Percentiles rank a stretch among this genome's conserved stretches.
Conservation (phyloP, 73 alveolate species). For the Diophrys sp. region DNA sequence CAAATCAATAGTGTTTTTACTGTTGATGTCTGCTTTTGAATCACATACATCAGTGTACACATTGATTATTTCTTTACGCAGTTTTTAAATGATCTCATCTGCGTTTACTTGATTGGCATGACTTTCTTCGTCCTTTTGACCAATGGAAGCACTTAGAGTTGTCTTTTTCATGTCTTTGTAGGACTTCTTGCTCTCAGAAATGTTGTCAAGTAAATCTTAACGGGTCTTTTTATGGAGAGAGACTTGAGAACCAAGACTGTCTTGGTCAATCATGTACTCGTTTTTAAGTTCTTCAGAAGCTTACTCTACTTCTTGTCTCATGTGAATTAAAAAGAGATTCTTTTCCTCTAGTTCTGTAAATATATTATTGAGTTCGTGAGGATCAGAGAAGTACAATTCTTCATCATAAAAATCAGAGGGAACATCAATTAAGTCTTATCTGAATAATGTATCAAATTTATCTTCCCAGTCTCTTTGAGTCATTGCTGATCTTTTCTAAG, state of each 20-base stretch:
- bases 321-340: conserved; percentile 71
- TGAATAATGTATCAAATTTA: conserved; percentile 1
- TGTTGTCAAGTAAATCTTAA: not conserved
- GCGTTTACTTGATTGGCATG: conserved; percentile 50
- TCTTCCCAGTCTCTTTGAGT: conserved; percentile 14
- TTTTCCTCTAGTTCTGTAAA: conserved; percentile 73
- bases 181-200: not conserved
- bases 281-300: conserved; percentile 60
- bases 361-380: conserved; percentile 70
- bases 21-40: conserved; percentile 26
- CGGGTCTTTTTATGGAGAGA: not conserved
- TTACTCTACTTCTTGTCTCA: conserved; percentile 71
- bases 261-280: conserved; percentile 26
- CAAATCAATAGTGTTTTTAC: conserved; percentile 29
- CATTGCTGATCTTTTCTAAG: conserved; percentile 8
- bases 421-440: conserved; percentile 1
- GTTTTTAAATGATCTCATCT: conserved; percentile 39
- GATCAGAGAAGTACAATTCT: conserved; percentile 74
- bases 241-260: conserved; percentile 12
- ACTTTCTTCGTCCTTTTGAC: not conserved
- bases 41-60: conserved; percentile 24
- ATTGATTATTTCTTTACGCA: conserved; percentile 31
- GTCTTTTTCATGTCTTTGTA: not conserved
- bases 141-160: not conserved
- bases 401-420: conserved; percentile 36